Percentiles rank a stretch among this genome's conserved stretches.
Conservation (phyloP, 306 rosid species). For the Prunus dulcis region DNA sequence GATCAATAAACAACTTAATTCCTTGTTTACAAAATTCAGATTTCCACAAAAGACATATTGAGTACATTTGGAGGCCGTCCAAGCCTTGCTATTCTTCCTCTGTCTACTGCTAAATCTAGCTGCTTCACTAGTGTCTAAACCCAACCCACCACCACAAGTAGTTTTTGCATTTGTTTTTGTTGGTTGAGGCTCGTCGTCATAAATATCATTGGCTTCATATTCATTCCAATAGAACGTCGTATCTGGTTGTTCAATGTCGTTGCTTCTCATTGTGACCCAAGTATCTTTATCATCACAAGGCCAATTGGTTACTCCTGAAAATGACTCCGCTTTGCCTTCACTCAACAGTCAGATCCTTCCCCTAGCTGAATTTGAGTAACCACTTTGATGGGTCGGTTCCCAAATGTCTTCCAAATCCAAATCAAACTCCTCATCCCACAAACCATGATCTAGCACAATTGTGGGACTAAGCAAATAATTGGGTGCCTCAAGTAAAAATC, state of each 20-base stretch:
- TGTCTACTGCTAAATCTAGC: background rate
- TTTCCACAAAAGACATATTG: background rate
- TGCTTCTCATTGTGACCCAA: slow-evolving; percentile 67
- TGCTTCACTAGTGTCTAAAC: background rate
- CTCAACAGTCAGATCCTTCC: slow-evolving; percentile 51
- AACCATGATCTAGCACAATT: slow-evolving; percentile 47
- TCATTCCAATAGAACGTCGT: background rate
- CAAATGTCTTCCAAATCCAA: slow-evolving; percentile 9
- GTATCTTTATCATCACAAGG: no score
- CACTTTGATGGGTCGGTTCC: slow-evolving; percentile 17
- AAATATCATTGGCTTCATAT: background rate
- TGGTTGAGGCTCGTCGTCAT: slow-evolving; percentile 1
- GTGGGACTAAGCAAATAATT: slow-evolving; percentile 34
- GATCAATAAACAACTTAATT: background rate
- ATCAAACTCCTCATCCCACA: slow-evolving; percentile 38
- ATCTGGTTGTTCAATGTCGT: background rate
- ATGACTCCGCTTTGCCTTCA: slow-evolving; percentile 11
- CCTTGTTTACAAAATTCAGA: slow-evolving; percentile 12
- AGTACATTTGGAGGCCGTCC: slow-evolving; percentile 4
- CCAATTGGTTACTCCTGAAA: slow-evolving; percentile 29
- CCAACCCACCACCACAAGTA: background rate
- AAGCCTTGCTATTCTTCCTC: slow-evolving; percentile 1
- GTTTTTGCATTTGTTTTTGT: background rate
- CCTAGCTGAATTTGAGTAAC: slow-evolving; percentile 21
- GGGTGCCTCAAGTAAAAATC: slow-evolving; percentile 36